Percentiles rank a stretch among this genome's conserved stretches.
These are phyloP conservation scores for Eucalyptus regnans DNA, from an alignment of 345 rosid species.

Conservation along the genomic window DNA sequence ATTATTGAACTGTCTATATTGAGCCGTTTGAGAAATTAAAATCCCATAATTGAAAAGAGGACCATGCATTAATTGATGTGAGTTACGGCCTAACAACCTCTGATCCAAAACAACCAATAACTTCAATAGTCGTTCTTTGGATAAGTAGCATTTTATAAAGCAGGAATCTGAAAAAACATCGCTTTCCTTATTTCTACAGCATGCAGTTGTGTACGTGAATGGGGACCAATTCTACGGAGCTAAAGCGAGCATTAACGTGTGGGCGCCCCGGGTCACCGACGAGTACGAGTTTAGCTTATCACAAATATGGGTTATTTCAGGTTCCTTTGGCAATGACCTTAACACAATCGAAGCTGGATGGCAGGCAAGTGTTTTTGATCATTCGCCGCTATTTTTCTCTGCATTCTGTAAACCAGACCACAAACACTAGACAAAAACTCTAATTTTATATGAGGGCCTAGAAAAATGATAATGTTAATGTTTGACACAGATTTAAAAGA, in stretches of 20 bases:
- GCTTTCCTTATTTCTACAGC: conserved; percentile 31
- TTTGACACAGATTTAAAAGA: neutral
- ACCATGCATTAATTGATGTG: neutral
- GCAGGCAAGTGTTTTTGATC: conserved; percentile 42
- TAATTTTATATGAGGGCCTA: neutral
- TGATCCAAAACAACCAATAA: neutral
- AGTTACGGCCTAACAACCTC: neutral
- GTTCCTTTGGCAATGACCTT: conserved; percentile 85
- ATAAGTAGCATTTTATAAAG: neutral
- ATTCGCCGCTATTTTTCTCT: neutral
- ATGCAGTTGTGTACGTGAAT: conserved; percentile 86
- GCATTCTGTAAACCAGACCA: neutral
- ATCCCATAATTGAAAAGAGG: neutral
- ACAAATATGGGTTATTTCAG: conserved; percentile 94
- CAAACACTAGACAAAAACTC: neutral
- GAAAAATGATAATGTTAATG: neutral
- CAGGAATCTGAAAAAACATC: neutral
- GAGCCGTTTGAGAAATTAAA: neutral
- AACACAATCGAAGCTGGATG: conserved; percentile 99
- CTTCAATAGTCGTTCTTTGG: neutral
- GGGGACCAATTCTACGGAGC: conserved; percentile 95
- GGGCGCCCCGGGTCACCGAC: conserved; percentile 73
- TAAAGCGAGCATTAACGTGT: conserved; percentile 83
- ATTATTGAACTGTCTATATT: neutral
- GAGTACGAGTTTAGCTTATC: conserved; percentile 88